phyloP scores from a whole-genome alignment of 1,139 yeast species.

The Yamadazyma blattariae region DNA sequence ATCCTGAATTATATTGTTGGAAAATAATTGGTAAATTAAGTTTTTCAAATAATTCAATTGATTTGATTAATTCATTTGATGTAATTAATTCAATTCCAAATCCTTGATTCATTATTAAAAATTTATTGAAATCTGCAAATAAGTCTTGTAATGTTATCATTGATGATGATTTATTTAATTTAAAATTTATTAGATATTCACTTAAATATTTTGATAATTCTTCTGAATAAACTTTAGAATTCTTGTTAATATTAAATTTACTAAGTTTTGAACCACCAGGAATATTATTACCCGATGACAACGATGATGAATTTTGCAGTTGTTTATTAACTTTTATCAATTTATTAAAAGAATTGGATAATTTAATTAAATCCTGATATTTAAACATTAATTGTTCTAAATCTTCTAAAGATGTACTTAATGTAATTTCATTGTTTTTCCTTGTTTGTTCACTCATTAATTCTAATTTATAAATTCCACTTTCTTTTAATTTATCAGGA shows the following conservation, averaged over 20 bases:
- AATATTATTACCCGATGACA: conserved; percentile 13
- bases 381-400: conserved; percentile 72
- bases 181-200: conserved; percentile 40
- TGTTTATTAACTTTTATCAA: conserved; percentile 18
- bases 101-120: conserved; percentile 35
- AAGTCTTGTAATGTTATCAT: conserved; percentile 44
- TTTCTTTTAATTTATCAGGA: conserved; percentile 9
- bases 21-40: conserved; percentile 33
- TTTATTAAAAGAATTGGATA: conserved; percentile 49
- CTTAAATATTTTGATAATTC: conserved; percentile 51
- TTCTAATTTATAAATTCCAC: conserved; percentile 76
- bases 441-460: conserved; percentile 55
- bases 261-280: conserved; percentile 19
- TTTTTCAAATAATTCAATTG: conserved; percentile 28
- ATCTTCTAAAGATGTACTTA: conserved; percentile 73
- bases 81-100: conserved; percentile 38
- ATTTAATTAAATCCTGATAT: conserved; percentile 67
- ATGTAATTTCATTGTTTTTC: conserved; percentile 57
- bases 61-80: conserved; percentile 29
- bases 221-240: conserved; percentile 31
- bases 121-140: conserved; percentile 43
- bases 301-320: too few species aligned
- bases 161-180: conserved; percentile 30
- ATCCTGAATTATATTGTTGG: conserved; percentile 32
- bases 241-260: conserved; percentile 27